phyloP scores from a whole-genome alignment of 2,329 filamentous ascomycete genomes.

The Fusarium sarcochroum region DNA sequence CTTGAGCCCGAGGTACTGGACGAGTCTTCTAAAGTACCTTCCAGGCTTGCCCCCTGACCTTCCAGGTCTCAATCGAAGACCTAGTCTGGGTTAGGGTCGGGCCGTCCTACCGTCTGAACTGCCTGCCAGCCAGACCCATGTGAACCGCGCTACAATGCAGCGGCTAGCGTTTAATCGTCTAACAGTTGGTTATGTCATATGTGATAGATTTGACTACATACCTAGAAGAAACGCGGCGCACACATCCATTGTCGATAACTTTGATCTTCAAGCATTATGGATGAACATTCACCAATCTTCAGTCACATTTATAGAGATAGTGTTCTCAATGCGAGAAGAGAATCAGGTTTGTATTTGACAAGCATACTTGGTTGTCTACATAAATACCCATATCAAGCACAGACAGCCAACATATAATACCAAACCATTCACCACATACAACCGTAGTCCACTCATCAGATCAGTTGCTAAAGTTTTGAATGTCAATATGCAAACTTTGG shows the following conservation, averaged over 20 bases:
- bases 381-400: background rate
- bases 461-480: background rate
- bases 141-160: background rate
- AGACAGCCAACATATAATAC: background rate
- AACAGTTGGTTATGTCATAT: background rate
- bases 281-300: background rate
- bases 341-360: background rate
- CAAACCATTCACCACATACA: background rate
- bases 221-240: background rate
- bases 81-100: background rate
- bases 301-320: background rate
- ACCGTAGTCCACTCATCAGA: background rate
- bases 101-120: background rate
- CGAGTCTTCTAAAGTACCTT: background rate
- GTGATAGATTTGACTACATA: background rate
- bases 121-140: background rate
- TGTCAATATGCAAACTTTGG: background rate
- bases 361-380: background rate
- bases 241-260: no score
- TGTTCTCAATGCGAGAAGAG: background rate
- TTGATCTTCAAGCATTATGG: background rate
- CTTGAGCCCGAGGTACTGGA: background rate
- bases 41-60: background rate
- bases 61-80: background rate
- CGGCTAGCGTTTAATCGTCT: background rate